Evolutionary conservation across 257 asterid species (phyloP).

Genomic region (Penstemon eatonii): DNA sequence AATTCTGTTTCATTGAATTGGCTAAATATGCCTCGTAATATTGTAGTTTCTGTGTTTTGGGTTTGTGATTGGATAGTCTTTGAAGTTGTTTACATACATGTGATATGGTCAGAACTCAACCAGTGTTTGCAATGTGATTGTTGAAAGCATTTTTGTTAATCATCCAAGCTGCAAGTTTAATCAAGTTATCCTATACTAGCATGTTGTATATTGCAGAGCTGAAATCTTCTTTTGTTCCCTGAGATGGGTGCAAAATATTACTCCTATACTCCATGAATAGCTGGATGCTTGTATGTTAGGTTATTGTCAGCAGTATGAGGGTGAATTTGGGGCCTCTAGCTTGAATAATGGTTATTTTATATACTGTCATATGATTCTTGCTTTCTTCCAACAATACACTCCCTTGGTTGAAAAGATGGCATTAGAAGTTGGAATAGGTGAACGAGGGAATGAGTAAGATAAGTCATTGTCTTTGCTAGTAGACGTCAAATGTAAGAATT

Average conservation of each 20-base stretch:
- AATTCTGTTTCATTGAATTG: no score
- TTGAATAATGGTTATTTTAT: no score
- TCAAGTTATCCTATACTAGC: not conserved
- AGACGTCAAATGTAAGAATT: slow-evolving; percentile 5
- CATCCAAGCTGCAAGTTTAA: not conserved
- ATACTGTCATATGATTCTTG: not conserved
- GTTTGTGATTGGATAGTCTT: not conserved
- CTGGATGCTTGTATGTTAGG: not conserved
- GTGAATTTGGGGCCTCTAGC: not conserved
- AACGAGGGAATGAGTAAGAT: slow-evolving; percentile 1
- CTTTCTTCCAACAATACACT: slow-evolving; percentile 19
- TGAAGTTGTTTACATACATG: not conserved
- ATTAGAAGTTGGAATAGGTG: slow-evolving; percentile 18
- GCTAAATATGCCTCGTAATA: slow-evolving; percentile 10
- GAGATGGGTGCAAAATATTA: slow-evolving; percentile 7
- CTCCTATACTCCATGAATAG: not conserved
- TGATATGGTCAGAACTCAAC: slow-evolving; percentile 10
- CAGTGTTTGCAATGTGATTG: slow-evolving; percentile 3
- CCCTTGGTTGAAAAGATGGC: slow-evolving; percentile 5
- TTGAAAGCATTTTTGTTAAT: slow-evolving; percentile 1
- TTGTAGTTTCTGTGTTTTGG: slow-evolving; percentile 15
- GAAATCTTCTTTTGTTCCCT: not conserved
- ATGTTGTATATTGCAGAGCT: slow-evolving; percentile 4
- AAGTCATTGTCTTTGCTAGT: not conserved
- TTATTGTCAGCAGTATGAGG: not conserved